A percentile compares a stretch with the other conserved stretches of the same genome.
Evolutionary conservation across 805 yeast species (phyloP).

Genomic region (Komagataella mondaviorum): DNA sequence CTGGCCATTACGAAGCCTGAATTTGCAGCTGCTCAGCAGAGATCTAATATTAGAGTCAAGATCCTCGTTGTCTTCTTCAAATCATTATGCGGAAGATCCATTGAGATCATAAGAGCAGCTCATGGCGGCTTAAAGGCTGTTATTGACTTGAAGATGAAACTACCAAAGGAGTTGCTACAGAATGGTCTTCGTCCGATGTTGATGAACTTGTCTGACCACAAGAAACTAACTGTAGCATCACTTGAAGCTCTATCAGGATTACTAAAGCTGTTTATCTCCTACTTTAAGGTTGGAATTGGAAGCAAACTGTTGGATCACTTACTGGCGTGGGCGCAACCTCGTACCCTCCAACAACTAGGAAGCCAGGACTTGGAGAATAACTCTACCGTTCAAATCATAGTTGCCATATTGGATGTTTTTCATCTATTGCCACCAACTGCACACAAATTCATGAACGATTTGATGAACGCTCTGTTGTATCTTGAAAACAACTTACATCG

Average conservation of each 20-base stretch:
- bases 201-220: slow-evolving; percentile 89
- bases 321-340: slow-evolving; percentile 91
- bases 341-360: slow-evolving; percentile 60
- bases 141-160: slow-evolving; percentile 69
- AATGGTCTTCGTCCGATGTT: slow-evolving; percentile 91
- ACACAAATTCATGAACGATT: slow-evolving; percentile 78
- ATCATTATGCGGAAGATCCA: slow-evolving; percentile 74
- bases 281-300: slow-evolving; percentile 95
- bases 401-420: slow-evolving; percentile 82
- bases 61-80: slow-evolving; percentile 92
- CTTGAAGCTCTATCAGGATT: slow-evolving; percentile 83
- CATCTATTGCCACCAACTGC: slow-evolving; percentile 90
- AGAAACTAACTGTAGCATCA: slow-evolving; percentile 78
- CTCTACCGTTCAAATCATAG: slow-evolving; percentile 73
- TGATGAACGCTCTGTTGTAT: slow-evolving; percentile 60
- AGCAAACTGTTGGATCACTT: slow-evolving; percentile 83
- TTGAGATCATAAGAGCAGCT: slow-evolving; percentile 86
- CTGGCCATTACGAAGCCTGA: slow-evolving; percentile 78
- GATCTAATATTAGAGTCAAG: slow-evolving; percentile 54
- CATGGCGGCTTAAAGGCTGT: slow-evolving; percentile 78
- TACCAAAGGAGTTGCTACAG: slow-evolving; percentile 92
- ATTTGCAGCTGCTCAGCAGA: slow-evolving; percentile 42
- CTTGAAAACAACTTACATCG: slow-evolving; percentile 78
- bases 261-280: slow-evolving; percentile 75
- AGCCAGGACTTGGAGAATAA: slow-evolving; percentile 72